Conservation (phyloP, 2,329 filamentous ascomycete species). For the Immersiporthe knoxdaviesiana region DNA sequence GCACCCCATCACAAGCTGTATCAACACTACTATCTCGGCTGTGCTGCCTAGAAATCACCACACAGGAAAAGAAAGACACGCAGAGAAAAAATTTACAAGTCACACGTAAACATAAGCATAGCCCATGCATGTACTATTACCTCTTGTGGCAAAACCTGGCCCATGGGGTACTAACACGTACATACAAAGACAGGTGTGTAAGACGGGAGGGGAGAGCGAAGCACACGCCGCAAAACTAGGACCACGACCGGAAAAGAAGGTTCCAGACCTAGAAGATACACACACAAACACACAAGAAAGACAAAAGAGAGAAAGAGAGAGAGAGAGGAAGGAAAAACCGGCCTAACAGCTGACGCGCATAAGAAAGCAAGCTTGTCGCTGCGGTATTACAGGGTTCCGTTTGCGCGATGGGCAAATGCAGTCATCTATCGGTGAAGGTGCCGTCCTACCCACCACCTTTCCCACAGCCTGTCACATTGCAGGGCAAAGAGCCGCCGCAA, state of each 20-base stretch:
- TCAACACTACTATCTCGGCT: neutral
- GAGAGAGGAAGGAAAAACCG: neutral
- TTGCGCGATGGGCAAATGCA: neutral
- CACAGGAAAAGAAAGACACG: neutral
- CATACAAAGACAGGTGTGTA: neutral
- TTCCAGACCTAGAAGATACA: neutral
- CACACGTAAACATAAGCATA: neutral
- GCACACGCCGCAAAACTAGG: neutral
- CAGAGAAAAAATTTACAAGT: neutral
- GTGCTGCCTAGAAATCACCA: neutral
- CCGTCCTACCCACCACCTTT: neutral
- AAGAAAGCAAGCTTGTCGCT: neutral
- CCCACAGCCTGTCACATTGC: neutral
- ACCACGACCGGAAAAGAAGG: neutral
- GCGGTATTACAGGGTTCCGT: neutral
- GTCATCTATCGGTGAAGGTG: neutral
- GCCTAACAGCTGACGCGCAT: neutral
- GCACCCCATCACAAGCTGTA: neutral
- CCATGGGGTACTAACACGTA: neutral
- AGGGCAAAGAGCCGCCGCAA: neutral
- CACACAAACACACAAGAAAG: too few species aligned
- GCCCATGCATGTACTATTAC: neutral
- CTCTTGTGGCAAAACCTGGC: neutral
- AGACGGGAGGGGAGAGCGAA: neutral
- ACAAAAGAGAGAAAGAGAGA: too few species aligned